Conservation (phyloP, 805 yeast genomes). For the Citeromyces matritensis region DNA sequence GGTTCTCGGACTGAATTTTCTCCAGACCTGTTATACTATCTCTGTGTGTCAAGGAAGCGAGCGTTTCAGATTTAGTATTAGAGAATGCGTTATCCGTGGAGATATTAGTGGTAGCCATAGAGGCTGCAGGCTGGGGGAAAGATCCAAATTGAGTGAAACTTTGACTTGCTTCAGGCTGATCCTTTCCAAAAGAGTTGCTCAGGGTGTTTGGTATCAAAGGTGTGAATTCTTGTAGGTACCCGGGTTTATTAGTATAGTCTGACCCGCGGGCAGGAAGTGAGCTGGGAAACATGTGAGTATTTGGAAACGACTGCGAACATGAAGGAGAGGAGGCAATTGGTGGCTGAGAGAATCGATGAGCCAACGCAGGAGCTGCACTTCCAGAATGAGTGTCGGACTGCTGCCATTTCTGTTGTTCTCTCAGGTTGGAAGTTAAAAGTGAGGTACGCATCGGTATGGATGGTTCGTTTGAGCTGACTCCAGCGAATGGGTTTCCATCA, state of each 20-base stretch:
- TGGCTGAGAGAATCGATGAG: conserved; percentile 1
- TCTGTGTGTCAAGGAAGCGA: conserved; percentile 3
- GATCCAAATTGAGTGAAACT: too few species aligned
- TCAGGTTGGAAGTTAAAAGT: too few species aligned
- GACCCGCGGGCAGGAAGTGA: neutral
- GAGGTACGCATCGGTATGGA: too few species aligned
- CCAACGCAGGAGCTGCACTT: too few species aligned
- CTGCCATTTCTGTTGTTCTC: too few species aligned
- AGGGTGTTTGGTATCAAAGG: too few species aligned
- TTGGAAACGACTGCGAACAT: conserved; percentile 2
- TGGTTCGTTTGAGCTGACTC: too few species aligned
- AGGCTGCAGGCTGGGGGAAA: conserved; percentile 21
- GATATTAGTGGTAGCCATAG: conserved; percentile 40
- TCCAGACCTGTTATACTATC: conserved; percentile 3
- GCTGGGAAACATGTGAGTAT: neutral
- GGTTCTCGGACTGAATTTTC: conserved; percentile 22
- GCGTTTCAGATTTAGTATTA: conserved; percentile 5
- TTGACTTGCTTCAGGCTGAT: too few species aligned
- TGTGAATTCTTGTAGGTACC: conserved; percentile 11
- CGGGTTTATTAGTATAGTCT: conserved; percentile 1
- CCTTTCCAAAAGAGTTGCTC: too few species aligned
- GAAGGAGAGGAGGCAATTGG: conserved; percentile 4
- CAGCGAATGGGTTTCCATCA: too few species aligned
- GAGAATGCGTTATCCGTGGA: conserved; percentile 30
- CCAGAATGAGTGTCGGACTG: too few species aligned